Percentiles rank a stretch among this genome's conserved stretches.
These are phyloP conservation scores for Capsicum baccatum DNA, from an alignment of 257 asterid genomes.

Conservation along the genomic window DNA sequence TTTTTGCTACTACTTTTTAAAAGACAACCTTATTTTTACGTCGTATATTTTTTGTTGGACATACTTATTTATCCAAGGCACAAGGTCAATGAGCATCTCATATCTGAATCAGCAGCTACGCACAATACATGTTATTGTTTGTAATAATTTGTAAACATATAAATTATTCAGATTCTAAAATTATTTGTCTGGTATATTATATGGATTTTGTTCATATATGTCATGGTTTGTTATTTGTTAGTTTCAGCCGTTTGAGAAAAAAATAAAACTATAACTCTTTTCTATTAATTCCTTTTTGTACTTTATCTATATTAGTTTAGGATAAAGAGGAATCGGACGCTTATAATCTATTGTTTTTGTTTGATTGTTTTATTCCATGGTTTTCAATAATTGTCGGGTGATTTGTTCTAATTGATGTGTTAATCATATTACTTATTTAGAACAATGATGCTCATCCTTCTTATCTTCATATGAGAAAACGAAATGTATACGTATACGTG, in stretches of 20 bases:
- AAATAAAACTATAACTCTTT: background rate
- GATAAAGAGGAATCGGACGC: slow-evolving; percentile 7
- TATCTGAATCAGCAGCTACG: slow-evolving; percentile 25
- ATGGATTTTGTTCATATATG: background rate
- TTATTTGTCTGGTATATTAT: slow-evolving; percentile 7
- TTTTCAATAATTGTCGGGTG: slow-evolving; percentile 29
- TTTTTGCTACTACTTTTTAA: background rate
- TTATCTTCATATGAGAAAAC: background rate
- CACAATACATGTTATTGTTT: background rate
- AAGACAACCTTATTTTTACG: background rate
- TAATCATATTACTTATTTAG: slow-evolving; percentile 27
- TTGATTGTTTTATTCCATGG: background rate
- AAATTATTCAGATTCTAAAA: slow-evolving; percentile 22
- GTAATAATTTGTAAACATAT: background rate
- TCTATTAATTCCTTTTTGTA: background rate
- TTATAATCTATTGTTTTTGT: background rate
- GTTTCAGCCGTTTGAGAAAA: slow-evolving; percentile 15
- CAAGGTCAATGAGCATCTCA: slow-evolving; percentile 12
- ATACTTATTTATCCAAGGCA: background rate
- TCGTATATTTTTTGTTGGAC: background rate
- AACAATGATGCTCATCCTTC: background rate
- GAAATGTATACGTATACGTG: too few species aligned
- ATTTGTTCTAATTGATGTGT: slow-evolving; percentile 24
- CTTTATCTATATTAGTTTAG: slow-evolving; percentile 20
- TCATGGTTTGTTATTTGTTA: slow-evolving; percentile 2